Evolutionary conservation across 768 basidiomycete genomes (phyloP).

Genomic region (Kwoniella mangroviensis): DNA sequence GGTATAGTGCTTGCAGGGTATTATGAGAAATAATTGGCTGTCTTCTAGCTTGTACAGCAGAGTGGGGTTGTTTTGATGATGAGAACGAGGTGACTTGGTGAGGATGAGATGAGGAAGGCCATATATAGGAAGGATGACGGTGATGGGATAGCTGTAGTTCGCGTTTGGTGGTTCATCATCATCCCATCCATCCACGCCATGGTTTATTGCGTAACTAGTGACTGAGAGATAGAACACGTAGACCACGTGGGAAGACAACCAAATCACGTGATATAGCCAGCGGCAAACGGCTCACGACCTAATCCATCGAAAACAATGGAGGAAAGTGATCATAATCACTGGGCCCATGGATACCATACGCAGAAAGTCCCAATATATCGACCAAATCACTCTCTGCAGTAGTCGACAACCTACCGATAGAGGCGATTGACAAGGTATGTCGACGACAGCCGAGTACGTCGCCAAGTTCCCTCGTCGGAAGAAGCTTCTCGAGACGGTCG

Average conservation of each 20-base stretch:
- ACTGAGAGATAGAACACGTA: background rate
- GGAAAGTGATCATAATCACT: background rate
- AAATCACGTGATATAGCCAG: background rate
- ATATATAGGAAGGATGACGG: too few species aligned
- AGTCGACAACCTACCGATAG: background rate
- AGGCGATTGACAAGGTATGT: conserved; percentile 34
- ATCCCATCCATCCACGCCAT: too few species aligned
- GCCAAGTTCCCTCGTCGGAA: conserved; percentile 47
- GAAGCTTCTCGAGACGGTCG: conserved; percentile 45
- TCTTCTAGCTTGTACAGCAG: background rate
- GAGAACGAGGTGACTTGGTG: background rate
- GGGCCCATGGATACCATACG: background rate
- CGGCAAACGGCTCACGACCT: background rate
- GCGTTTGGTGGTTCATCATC: background rate
- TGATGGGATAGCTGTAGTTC: too few species aligned
- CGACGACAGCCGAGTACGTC: conserved; percentile 54
- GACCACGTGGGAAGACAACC: background rate
- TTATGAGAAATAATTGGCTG: background rate
- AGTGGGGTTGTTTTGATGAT: too few species aligned
- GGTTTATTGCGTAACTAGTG: too few species aligned
- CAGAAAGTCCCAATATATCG: background rate
- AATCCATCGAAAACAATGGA: background rate
- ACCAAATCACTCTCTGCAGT: background rate
- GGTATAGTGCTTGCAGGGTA: background rate
- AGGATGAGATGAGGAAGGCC: background rate